Conservation (phyloP, 1,284 basidiomycete genomes). For the Ustilago xerochloae region DNA sequence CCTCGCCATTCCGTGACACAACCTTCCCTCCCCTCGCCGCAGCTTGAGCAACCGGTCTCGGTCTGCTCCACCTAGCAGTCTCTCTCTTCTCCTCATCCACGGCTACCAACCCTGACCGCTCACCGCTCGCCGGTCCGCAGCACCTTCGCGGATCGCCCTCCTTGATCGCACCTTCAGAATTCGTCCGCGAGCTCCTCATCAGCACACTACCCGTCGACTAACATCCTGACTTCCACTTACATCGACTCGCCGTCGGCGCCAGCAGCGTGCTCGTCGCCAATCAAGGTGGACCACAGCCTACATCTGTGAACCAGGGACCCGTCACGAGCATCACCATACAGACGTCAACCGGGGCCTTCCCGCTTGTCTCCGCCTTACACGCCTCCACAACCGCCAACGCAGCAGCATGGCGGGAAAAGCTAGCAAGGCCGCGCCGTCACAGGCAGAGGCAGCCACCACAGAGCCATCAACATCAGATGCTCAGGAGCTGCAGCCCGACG, state of each 20-base stretch:
- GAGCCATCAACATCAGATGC: slow-evolving; percentile 8
- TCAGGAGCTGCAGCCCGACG: neutral
- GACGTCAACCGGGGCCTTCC: too few species aligned
- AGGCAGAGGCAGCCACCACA: slow-evolving; percentile 6
- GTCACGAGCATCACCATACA: too few species aligned
- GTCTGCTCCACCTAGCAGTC: neutral
- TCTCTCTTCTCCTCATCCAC: neutral
- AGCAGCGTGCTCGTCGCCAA: too few species aligned
- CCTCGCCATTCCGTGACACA: slow-evolving; percentile 8
- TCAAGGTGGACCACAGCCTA: too few species aligned
- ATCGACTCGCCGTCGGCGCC: too few species aligned
- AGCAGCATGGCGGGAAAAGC: slow-evolving; percentile 27
- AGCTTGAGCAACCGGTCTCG: neutral
- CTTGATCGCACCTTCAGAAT: too few species aligned
- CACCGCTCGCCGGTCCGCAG: neutral
- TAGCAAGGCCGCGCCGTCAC: slow-evolving; percentile 11
- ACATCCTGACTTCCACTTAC: too few species aligned
- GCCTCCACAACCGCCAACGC: neutral
- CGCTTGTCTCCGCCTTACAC: neutral
- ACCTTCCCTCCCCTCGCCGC: neutral
- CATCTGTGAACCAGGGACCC: too few species aligned
- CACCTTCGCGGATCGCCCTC: too few species aligned
- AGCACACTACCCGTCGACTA: too few species aligned
- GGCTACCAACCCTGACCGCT: neutral
- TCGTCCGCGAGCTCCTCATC: too few species aligned